Conservation (phyloP, 2,329 filamentous ascomycete genomes). For the Hypoxylon sp. region DNA sequence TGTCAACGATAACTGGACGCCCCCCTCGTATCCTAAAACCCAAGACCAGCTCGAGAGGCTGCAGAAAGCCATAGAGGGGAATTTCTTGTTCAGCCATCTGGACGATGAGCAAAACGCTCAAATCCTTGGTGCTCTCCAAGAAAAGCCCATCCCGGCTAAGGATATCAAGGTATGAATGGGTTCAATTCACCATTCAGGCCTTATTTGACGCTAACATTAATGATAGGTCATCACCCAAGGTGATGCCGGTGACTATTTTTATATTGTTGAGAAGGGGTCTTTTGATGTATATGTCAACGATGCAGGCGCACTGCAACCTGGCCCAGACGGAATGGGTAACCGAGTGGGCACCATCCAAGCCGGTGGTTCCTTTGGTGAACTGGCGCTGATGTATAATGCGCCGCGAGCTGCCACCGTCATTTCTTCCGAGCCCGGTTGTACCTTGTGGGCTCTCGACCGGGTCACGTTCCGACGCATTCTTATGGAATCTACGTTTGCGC, state of each 20-base stretch:
- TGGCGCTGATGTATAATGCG: constrained; percentile 98
- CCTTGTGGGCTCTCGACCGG: constrained; percentile 93
- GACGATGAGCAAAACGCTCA: constrained; percentile 92
- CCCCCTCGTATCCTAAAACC: constrained; percentile 86
- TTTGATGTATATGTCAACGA: constrained; percentile 94
- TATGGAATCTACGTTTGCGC: constrained; percentile 97
- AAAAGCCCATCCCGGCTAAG: constrained; percentile 95
- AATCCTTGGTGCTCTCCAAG: constrained; percentile 89
- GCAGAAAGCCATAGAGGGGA: constrained; percentile 82
- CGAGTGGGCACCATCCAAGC: constrained; percentile 86
- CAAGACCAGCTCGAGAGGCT: constrained; percentile 83
- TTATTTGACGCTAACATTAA: constrained; percentile 41
- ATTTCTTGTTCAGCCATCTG: constrained; percentile 93
- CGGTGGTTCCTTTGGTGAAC: constrained; percentile 94
- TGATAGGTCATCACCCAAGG: constrained; percentile 91
- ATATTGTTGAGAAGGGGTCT: constrained; percentile 89
- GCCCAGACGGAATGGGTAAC: constrained; percentile 82
- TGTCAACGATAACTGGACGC: constrained; percentile 88
- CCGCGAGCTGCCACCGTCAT: constrained; percentile 94
- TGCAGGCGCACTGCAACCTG: constrained; percentile 80
- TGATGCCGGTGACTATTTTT: constrained; percentile 97
- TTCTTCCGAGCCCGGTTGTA: constrained; percentile 80
- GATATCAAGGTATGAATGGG: constrained; percentile 71
- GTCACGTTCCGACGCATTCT: constrained; percentile 97
- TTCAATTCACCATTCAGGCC: neutral